Evolutionary conservation across 2,329 filamentous ascomycete species (phyloP).

Genomic region (Fusarium globosum): DNA sequence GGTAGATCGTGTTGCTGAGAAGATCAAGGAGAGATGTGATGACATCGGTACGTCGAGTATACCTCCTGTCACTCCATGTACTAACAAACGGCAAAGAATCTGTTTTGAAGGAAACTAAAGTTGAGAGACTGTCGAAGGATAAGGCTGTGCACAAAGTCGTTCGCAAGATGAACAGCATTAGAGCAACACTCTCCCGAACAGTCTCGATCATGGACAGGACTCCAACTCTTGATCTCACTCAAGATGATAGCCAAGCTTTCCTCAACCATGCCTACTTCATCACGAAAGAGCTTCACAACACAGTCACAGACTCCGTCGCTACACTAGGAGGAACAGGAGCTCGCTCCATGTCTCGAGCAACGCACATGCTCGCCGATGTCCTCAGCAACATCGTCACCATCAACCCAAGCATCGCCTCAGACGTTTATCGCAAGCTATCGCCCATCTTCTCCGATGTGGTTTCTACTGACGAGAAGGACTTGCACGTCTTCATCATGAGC

Average conservation of each 20-base stretch:
- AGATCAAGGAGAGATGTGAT: neutral
- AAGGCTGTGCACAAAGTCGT: neutral
- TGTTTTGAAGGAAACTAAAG: neutral
- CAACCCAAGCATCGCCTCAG: neutral
- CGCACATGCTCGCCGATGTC: neutral
- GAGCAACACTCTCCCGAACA: neutral
- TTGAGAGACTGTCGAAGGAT: neutral
- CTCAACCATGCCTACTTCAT: neutral
- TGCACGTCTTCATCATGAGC: neutral
- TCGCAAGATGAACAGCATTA: slow-evolving; percentile 4
- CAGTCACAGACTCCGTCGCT: neutral
- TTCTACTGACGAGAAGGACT: neutral
- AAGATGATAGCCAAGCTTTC: neutral
- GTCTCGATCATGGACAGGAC: neutral
- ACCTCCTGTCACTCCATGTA: fast-evolving
- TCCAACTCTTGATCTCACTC: neutral
- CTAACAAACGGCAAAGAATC: neutral
- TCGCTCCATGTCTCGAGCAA: slow-evolving; percentile 10
- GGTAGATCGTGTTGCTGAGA: neutral
- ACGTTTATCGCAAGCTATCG: neutral
- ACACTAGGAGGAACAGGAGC: neutral
- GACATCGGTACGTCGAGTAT: slow-evolving; percentile 2
- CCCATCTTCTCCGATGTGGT: neutral
- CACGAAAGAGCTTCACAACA: neutral
- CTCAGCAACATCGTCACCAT: neutral